These are phyloP conservation scores for Rhizoctonia solani DNA, from an alignment of 1,284 basidiomycete genomes.

Conservation along the genomic window DNA sequence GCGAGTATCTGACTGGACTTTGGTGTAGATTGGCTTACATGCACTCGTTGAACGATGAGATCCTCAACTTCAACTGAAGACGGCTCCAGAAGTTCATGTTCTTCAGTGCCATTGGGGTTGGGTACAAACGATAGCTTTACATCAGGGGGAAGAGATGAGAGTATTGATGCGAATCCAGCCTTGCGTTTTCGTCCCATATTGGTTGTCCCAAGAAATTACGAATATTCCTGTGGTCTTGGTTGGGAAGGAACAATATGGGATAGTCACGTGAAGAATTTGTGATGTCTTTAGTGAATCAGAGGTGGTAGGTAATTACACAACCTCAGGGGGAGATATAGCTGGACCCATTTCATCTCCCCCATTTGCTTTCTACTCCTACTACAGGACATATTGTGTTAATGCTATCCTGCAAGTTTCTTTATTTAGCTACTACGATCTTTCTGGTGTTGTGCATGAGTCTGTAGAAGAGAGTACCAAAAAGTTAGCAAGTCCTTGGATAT, in stretches of 20 bases:
- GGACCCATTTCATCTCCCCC: no score
- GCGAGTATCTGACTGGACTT: background rate
- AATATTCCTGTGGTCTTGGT: background rate
- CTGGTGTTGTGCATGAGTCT: no score
- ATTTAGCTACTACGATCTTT: no score
- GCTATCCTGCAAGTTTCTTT: no score
- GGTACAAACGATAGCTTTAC: conserved; percentile 8
- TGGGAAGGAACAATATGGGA: background rate
- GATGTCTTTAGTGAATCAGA: no score
- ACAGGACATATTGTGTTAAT: no score
- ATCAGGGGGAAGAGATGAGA: conserved; percentile 17
- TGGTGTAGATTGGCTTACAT: background rate
- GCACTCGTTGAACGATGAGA: conserved; percentile 23
- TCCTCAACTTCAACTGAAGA: background rate
- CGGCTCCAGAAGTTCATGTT: background rate
- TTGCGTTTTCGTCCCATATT: conserved; percentile 30
- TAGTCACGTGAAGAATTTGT: background rate
- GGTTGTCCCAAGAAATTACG: no score
- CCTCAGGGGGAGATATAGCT: no score
- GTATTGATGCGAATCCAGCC: conserved; percentile 22
- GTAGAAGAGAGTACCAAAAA: background rate
- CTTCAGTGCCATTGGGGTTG: background rate
- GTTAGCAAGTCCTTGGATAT: no score
- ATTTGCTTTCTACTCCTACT: no score
- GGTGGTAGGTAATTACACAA: no score